A percentile compares a stretch with the other conserved stretches of the same genome.
Conservation (phyloP, 163 green algal species). For the Volvox carteri region DNA sequence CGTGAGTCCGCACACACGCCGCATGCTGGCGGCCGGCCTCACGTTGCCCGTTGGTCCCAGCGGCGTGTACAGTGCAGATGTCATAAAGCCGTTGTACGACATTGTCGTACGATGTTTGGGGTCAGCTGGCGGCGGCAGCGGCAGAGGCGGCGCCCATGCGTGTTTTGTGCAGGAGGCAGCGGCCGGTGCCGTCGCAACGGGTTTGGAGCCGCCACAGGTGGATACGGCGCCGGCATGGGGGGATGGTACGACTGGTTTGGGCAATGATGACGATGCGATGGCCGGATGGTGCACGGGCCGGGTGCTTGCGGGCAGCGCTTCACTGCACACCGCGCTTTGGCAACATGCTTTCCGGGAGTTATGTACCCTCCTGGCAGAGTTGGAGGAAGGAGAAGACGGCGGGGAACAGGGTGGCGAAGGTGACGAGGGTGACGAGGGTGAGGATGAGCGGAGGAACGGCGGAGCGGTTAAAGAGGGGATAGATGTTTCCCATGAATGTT, state of each 20-base stretch:
- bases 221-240: neutral
- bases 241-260: neutral
- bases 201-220: neutral
- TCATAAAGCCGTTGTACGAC: constrained; percentile 26
- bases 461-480: too few species aligned
- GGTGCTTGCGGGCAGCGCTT: constrained; percentile 6
- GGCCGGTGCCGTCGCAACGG: too few species aligned
- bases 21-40: constrained; percentile 18
- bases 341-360: constrained; percentile 35
- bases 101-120: neutral
- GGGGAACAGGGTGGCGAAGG: neutral
- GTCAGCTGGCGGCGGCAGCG: neutral
- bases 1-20: constrained; percentile 3
- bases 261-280: neutral
- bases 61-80: neutral
- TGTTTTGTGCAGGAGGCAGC: too few species aligned
- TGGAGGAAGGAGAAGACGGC: neutral
- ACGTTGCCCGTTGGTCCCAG: neutral
- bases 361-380: neutral
- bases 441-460: neutral
- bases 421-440: neutral
- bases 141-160: too few species aligned
- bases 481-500: too few species aligned
- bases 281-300: neutral
- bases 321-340: constrained; percentile 19